A percentile compares a stretch with the other conserved stretches of the same genome.
Conservation (phyloP, 331 rosid species). For the Pyrus hybrid region DNA sequence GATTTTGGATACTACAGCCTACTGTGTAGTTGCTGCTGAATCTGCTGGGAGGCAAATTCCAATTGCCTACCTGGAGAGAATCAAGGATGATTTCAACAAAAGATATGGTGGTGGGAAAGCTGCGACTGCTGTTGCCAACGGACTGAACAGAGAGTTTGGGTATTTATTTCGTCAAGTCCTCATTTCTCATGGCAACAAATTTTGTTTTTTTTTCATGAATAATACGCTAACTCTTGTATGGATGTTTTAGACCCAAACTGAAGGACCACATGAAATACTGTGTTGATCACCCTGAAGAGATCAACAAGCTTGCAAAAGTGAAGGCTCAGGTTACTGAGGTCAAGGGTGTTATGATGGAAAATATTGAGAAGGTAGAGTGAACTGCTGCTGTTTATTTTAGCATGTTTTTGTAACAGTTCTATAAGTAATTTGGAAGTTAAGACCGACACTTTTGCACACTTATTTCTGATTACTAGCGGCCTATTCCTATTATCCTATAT, state of each 20-base stretch:
- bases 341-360: conserved; percentile 99
- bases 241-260: conserved; percentile 58
- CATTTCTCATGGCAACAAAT: not conserved
- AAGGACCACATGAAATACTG: conserved; percentile 95
- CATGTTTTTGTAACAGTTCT: no score
- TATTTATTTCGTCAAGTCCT: conserved; percentile 8
- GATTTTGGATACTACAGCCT: conserved; percentile 38
- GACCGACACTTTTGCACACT: no score
- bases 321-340: conserved; percentile 98
- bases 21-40: conserved; percentile 75
- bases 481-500: no score
- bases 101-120: conserved; percentile 87
- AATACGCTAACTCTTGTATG: not conserved
- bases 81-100: conserved; percentile 71
- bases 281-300: conserved; percentile 92
- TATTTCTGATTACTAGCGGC: no score
- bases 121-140: conserved; percentile 49
- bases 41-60: conserved; percentile 85
- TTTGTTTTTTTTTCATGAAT: not conserved
- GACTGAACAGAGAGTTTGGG: conserved; percentile 85
- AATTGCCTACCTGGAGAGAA: conserved; percentile 70
- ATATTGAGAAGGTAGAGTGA: conserved; percentile 66
- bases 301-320: conserved; percentile 89
- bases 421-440: no score
- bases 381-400: not conserved